Base-by-base conservation (phyloP, 352 stramenopile species). In the Hyaloperonospora arabidopsidis region DNA sequence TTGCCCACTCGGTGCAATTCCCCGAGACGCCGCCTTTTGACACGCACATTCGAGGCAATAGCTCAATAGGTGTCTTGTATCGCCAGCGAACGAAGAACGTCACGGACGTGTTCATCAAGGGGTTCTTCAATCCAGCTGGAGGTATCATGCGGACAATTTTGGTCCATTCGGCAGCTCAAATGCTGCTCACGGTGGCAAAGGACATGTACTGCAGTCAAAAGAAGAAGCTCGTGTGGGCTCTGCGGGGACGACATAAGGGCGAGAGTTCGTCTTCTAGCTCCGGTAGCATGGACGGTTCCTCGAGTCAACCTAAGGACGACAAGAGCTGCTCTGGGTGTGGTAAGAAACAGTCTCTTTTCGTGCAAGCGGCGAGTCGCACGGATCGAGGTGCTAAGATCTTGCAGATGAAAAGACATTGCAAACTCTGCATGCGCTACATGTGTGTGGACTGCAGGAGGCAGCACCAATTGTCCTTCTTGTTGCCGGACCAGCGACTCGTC, bases 141-240 rank as follows among this genome's bases (percentile, higher is more conserved):
- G 67, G 64, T 3, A 54, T 87, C 35, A 59, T 79, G 54, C 67
- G 68, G 2, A 54, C 64, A 4, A 67, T 76, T 18, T 54, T 72
- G 0, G 60, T 70, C 38, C 38, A 14, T 6, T 75, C 69, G 0
- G 59, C 62, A 0, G 60, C 63, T 21, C 63, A 73, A 7, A 47
- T 59, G 1, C 49, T 85, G 10, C 49, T 84, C 3, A 68, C 64
- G 0, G 43, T 72, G 1, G 53, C 60, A 1, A 72, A 72, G 14
- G 57, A 71, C 48, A 68, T 76, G 4, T 54, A 78, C 28, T 87
- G 76, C 47, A 65, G 63, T 8, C 63, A 77, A 18, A 84, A 82
- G 74, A 84, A 85, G 54, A 87, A 87, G 45, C 68, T 87, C 22
- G 54, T 62, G 50, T 86, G 74, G 72, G 62, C 71, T 1, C 18